Evolutionary conservation across 176 grass and related monocot species (phyloP).

Genomic region (Typha latifolia): DNA sequence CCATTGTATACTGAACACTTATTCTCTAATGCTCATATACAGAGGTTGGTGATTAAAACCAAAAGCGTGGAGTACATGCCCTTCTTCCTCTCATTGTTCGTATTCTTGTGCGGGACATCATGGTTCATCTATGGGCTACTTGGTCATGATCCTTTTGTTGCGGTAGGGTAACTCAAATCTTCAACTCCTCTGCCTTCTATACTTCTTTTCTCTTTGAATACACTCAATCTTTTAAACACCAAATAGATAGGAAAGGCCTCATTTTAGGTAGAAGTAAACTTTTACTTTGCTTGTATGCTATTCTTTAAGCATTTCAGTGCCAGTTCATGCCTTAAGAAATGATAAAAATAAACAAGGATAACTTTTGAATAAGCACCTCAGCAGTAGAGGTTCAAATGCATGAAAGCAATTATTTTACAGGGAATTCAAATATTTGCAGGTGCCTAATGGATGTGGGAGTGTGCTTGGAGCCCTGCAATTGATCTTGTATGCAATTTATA

Average conservation of each 20-base stretch:
- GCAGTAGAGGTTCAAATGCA: not conserved
- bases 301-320: too few relatives aligned
- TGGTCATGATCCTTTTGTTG: slow-evolving; percentile 43
- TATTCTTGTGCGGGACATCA: slow-evolving; percentile 51
- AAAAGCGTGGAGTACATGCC: slow-evolving; percentile 93
- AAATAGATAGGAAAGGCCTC: not conserved
- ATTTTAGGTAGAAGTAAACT: too few relatives aligned
- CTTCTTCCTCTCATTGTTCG: slow-evolving; percentile 72
- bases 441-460: slow-evolving; percentile 69
- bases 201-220: not conserved
- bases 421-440: slow-evolving; percentile 21
- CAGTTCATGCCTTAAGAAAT: too few relatives aligned
- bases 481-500: slow-evolving; percentile 32
- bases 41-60: slow-evolving; percentile 73
- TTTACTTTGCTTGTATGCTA: too few relatives aligned
- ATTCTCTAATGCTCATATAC: not conserved
- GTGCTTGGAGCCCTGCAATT: slow-evolving; percentile 51
- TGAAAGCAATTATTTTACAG: not conserved
- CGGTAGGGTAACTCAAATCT: not conserved
- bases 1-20: too few relatives aligned
- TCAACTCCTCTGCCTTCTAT: not conserved
- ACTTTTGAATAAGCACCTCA: not conserved
- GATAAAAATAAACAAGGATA: too few relatives aligned
- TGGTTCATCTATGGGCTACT: slow-evolving; percentile 59
- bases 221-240: not conserved